These are phyloP conservation scores for Acer negundo DNA, from an alignment of 345 rosid genomes.

Conservation along the genomic window DNA sequence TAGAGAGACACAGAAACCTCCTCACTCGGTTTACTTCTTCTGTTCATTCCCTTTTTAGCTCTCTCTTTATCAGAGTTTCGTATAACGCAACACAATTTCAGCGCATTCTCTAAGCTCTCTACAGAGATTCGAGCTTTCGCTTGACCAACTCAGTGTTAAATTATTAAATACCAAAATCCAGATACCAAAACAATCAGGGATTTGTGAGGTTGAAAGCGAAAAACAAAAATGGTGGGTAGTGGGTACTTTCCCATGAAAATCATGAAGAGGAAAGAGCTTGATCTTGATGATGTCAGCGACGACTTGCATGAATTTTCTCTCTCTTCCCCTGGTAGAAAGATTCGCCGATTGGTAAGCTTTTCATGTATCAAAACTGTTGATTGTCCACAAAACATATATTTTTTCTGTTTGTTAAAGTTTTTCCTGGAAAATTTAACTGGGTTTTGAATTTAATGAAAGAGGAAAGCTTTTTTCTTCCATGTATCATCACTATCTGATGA, in stretches of 20 bases:
- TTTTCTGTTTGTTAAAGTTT: no score
- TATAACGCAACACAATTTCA: background rate
- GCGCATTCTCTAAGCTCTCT: background rate
- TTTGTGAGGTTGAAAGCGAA: no score
- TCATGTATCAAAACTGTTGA: background rate
- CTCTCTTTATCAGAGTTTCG: background rate
- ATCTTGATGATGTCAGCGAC: slow-evolving; percentile 61
- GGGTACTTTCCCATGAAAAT: slow-evolving; percentile 22
- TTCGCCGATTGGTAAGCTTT: slow-evolving; percentile 65
- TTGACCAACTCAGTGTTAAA: background rate
- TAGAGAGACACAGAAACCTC: slow-evolving; percentile 20
- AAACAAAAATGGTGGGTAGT: slow-evolving; percentile 19
- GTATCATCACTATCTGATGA: no score
- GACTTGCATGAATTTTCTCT: slow-evolving; percentile 83
- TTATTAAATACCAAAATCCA: background rate
- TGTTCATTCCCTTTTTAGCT: background rate
- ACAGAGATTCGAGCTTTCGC: background rate
- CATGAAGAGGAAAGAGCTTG: slow-evolving; percentile 62
- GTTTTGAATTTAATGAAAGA: background rate
- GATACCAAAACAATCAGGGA: background rate
- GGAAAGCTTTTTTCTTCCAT: no score
- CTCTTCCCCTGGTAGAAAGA: slow-evolving; percentile 75
- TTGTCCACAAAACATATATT: no score
- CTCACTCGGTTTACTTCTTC: background rate
- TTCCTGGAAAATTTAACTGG: background rate